These are phyloP conservation scores for Porphyrellus cyaneotinctus DNA, from an alignment of 768 basidiomycete species.

Conservation along the genomic window DNA sequence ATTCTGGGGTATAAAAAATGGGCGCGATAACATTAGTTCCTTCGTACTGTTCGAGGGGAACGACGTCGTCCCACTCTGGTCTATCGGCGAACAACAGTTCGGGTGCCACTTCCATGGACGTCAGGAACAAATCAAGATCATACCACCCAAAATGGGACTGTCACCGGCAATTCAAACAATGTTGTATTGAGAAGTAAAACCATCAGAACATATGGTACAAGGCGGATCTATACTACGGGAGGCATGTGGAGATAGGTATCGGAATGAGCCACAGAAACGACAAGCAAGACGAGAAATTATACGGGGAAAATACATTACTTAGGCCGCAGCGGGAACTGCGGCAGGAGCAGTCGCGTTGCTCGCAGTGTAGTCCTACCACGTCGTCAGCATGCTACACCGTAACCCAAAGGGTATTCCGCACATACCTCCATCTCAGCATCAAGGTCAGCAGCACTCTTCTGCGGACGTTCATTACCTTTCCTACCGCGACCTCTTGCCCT, in stretches of 20 bases:
- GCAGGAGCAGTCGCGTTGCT: slow-evolving; percentile 44
- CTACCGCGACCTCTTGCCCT: slow-evolving; percentile 43
- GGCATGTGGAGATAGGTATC: slow-evolving; percentile 20
- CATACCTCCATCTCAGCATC: slow-evolving; percentile 98
- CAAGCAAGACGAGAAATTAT: background rate
- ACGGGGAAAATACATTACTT: slow-evolving; percentile 8
- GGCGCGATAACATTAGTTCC: slow-evolving; percentile 75
- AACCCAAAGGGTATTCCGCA: background rate
- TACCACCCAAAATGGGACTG: background rate
- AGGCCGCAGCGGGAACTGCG: slow-evolving; percentile 40
- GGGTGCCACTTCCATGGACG: slow-evolving; percentile 17
- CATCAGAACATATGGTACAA: slow-evolving; percentile 22
- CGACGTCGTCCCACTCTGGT: slow-evolving; percentile 77
- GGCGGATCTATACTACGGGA: slow-evolving; percentile 18
- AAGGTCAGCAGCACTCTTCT: slow-evolving; percentile 83
- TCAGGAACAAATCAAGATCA: background rate
- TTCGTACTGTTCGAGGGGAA: slow-evolving; percentile 79
- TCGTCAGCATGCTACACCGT: background rate
- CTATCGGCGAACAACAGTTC: slow-evolving; percentile 50
- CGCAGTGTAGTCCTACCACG: slow-evolving; percentile 61
- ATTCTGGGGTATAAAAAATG: slow-evolving; percentile 87
- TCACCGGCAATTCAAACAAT: background rate
- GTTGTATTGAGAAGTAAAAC: background rate
- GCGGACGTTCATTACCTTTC: slow-evolving; percentile 53
- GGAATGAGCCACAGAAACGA: slow-evolving; percentile 11